Conservation (phyloP, 495 filamentous ascomycete species). For the Pyrenula massariospora region DNA sequence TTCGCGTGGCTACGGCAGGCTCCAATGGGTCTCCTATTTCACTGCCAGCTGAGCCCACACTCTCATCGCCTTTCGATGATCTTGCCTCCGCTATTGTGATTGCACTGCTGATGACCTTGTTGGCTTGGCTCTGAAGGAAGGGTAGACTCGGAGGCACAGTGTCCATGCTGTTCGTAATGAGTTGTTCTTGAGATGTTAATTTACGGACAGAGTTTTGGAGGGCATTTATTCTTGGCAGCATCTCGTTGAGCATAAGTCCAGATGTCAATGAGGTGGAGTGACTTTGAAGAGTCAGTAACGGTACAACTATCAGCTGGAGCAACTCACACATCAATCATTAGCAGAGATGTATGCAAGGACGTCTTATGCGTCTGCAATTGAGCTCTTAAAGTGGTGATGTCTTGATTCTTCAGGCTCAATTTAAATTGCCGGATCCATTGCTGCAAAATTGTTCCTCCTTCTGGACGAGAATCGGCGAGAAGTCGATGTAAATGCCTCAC, state of each 20-base stretch:
- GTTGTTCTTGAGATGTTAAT: not conserved
- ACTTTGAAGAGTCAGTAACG: not conserved
- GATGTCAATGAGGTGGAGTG: not conserved
- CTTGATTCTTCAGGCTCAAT: not conserved
- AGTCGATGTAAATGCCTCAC: not conserved
- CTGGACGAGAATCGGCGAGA: not conserved
- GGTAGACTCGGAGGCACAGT: not conserved
- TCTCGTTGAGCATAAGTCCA: not conserved
- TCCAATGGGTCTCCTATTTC: not conserved
- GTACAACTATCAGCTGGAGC: not conserved
- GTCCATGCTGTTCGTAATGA: not conserved
- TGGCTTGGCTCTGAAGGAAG: not conserved
- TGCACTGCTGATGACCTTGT: not conserved
- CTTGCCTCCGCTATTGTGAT: not conserved
- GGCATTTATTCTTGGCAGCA: not conserved
- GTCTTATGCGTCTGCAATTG: not conserved
- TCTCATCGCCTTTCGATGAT: not conserved
- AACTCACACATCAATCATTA: not conserved
- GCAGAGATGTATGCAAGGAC: not conserved
- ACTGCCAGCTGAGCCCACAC: not conserved
- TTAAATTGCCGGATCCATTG: not conserved
- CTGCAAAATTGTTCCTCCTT: not conserved
- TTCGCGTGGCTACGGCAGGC: not conserved
- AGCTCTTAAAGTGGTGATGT: not conserved
- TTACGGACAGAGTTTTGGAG: not conserved